A percentile compares a stretch with the other conserved stretches of the same genome.
Conservation (phyloP, 371 early-diverging fungal species). For the Gilbertella persicaria region DNA sequence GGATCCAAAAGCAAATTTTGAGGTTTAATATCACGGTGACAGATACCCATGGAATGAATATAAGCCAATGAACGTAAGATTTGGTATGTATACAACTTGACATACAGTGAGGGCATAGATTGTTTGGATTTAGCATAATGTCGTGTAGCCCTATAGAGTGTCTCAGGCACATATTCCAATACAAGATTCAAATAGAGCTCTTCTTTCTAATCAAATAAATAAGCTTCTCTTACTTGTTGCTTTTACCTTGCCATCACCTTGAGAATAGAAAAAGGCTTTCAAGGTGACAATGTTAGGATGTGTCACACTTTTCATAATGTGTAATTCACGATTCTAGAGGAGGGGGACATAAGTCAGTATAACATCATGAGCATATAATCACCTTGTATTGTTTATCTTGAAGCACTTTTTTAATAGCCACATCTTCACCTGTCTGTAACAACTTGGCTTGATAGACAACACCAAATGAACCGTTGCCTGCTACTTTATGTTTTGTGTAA, state of each 20-base stretch:
- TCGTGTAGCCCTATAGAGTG: slow-evolving; percentile 82
- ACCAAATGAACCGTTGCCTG: slow-evolving; percentile 97
- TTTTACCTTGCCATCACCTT: slow-evolving; percentile 58
- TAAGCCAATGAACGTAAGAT: slow-evolving; percentile 93
- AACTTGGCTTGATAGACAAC: slow-evolving; percentile 95
- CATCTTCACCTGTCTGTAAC: slow-evolving; percentile 73
- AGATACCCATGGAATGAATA: slow-evolving; percentile 92
- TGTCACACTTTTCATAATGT: slow-evolving; percentile 83
- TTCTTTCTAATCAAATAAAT: slow-evolving; percentile 51
- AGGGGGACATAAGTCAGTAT: too few relatives aligned
- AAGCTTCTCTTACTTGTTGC: not conserved
- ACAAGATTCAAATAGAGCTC: slow-evolving; percentile 88
- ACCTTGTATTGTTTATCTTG: slow-evolving; percentile 97
- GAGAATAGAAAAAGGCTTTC: slow-evolving; percentile 82
- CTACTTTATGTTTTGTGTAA: slow-evolving; percentile 87
- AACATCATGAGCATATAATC: too few relatives aligned
- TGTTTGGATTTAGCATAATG: slow-evolving; percentile 88
- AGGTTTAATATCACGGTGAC: slow-evolving; percentile 97
- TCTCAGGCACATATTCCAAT: slow-evolving; percentile 87
- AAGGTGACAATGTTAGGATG: slow-evolving; percentile 87
- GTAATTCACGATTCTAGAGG: slow-evolving; percentile 85
- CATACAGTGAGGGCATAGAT: slow-evolving; percentile 88
- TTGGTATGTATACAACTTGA: slow-evolving; percentile 98
- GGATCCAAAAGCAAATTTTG: slow-evolving; percentile 97
- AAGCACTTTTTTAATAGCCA: slow-evolving; percentile 94